Percentiles rank a stretch among this genome's conserved stretches.
Evolutionary conservation across 345 rosid genomes (phyloP).

Genomic region (Gossypium arboreum): DNA sequence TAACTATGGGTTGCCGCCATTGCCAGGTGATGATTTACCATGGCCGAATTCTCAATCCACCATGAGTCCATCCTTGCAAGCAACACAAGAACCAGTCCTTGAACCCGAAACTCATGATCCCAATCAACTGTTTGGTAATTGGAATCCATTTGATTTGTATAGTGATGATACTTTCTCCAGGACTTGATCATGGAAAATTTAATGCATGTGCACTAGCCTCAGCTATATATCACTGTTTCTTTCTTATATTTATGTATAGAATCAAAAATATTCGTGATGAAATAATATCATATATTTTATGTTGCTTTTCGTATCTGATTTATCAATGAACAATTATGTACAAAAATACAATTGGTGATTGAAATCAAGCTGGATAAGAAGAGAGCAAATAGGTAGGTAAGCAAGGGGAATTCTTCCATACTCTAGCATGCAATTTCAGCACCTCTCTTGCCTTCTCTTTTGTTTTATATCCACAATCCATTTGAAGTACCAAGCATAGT

Average conservation of each 20-base stretch:
- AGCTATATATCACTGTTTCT: not conserved
- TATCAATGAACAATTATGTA: not conserved
- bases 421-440: constrained; percentile 59
- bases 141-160: constrained; percentile 43
- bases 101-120: constrained; percentile 34
- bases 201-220: not conserved
- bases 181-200: constrained; percentile 6
- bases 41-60: constrained; percentile 26
- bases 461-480: constrained; percentile 39
- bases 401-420: constrained; percentile 67
- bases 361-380: constrained; percentile 34
- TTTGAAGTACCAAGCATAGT: constrained; percentile 61
- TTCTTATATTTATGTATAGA: not conserved
- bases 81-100: constrained; percentile 21
- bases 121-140: constrained; percentile 30
- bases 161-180: constrained; percentile 31
- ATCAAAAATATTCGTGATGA: not conserved
- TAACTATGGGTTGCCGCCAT: constrained; percentile 35
- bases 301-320: not conserved
- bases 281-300: not conserved
- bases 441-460: constrained; percentile 61
- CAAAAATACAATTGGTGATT: not conserved
- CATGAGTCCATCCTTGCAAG: constrained; percentile 23
- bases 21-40: constrained; percentile 37
- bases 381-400: constrained; percentile 31